Evolutionary conservation across 2,329 filamentous ascomycete species (phyloP).

Genomic region (Grosmannia serpens): DNA sequence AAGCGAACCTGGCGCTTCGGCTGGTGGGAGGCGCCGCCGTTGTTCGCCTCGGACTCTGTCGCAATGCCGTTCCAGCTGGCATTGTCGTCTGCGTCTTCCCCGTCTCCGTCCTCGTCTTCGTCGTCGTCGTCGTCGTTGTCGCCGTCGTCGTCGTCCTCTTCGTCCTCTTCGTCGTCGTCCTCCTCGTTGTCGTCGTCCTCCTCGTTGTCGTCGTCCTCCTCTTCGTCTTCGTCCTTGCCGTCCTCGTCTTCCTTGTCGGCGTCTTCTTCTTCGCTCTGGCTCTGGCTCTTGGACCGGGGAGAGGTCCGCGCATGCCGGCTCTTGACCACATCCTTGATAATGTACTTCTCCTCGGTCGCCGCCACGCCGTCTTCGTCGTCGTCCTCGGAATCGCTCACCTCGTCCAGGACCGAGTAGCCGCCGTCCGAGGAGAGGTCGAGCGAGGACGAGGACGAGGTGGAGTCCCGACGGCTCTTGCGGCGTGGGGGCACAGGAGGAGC

Average conservation of each 20-base stretch:
- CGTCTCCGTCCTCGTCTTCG: conserved; percentile 26
- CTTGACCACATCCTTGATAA: conserved; percentile 38
- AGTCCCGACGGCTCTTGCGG: conserved; percentile 36
- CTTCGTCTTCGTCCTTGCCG: conserved; percentile 27
- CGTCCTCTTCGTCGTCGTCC: conserved; percentile 17
- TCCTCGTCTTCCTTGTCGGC: conserved; percentile 15
- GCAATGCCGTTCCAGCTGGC: conserved; percentile 31
- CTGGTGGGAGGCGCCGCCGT: conserved; percentile 14
- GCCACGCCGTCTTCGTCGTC: conserved; percentile 71
- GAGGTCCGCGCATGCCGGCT: conserved; percentile 24
- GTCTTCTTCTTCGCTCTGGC: conserved; percentile 25
- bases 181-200: conserved; percentile 26
- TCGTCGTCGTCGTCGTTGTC: conserved; percentile 26
- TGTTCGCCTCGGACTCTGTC: conserved; percentile 24
- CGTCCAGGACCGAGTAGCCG: conserved; percentile 65
- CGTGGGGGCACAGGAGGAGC: conserved; percentile 26
- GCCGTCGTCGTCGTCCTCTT: conserved; percentile 26
- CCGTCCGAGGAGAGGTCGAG: conserved; percentile 53
- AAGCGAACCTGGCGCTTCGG: conserved; percentile 64
- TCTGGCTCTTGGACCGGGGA: conserved; percentile 37
- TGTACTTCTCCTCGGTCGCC: conserved; percentile 66
- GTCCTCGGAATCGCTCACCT: conserved; percentile 65
- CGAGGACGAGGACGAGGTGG: conserved; percentile 44
- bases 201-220: conserved; percentile 25
- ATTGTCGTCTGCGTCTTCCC: conserved; percentile 25